Evolutionary conservation across 768 basidiomycete genomes (phyloP).

Genomic region (Mycena albidolilacea): DNA sequence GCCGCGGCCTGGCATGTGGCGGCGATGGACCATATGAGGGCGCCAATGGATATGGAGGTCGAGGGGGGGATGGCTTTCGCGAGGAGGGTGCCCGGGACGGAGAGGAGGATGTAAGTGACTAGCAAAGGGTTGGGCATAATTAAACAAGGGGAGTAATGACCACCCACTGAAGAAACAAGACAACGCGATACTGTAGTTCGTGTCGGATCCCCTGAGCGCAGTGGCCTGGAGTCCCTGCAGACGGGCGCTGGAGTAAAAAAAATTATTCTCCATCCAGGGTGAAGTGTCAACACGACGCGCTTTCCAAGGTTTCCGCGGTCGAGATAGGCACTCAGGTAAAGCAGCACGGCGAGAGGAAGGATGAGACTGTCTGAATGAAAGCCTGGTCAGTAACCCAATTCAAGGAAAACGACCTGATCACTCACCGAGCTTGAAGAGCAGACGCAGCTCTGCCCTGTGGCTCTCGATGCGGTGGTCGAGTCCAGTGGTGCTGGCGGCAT

Average conservation of each 20-base stretch:
- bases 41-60: constrained; percentile 33
- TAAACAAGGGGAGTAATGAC: not conserved
- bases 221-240: constrained; percentile 33
- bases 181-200: constrained; percentile 33
- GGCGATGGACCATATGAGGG: constrained; percentile 35
- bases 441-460: constrained; percentile 19
- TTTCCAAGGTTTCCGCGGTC: constrained; percentile 36
- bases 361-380: constrained; percentile 20
- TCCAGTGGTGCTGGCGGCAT: constrained; percentile 28
- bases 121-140: not conserved
- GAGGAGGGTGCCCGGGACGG: constrained; percentile 32
- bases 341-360: constrained; percentile 28
- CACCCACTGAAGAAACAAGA: constrained; percentile 31
- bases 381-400: not conserved
- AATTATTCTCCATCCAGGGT: not conserved
- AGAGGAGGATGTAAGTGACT: constrained; percentile 35
- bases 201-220: constrained; percentile 24
- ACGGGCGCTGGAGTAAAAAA: constrained; percentile 11
- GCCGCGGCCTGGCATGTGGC: constrained; percentile 35
- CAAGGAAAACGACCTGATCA: not conserved
- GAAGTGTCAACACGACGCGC: constrained; percentile 3
- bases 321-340: constrained; percentile 34
- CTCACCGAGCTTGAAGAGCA: constrained; percentile 28
- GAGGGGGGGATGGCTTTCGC: constrained; percentile 33
- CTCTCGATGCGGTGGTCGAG: constrained; percentile 21